Evolutionary conservation across 352 stramenopile species (phyloP), one percentile per base, ranked within the genome.

Genomic region (Globisporangium emineosum): DNA sequence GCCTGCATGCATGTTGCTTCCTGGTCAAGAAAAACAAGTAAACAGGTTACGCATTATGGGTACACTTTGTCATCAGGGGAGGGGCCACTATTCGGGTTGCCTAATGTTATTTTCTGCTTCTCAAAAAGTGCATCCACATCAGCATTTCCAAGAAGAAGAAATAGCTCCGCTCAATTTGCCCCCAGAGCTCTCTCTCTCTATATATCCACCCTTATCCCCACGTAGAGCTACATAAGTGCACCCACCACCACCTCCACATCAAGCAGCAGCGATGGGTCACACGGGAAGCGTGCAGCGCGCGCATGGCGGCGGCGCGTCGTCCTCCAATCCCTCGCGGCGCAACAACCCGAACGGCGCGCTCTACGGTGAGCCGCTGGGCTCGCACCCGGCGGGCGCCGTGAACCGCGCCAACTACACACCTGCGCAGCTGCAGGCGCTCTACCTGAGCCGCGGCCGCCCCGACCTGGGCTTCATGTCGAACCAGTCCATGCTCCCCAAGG

Each of bases 391-490:
- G 2, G 62, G 68, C n/a, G 72, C 70, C 54, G 73, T 67, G 27
- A 68, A 77, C 51, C 79, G 68, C 29, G 67, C 69, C 29, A 72
- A 82, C 62, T 94, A 93, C 81, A 93, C 87, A 37, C 83, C 81
- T 13, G 83, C 80, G 65, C 85, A 93, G 62, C 81, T 95, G 65
- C 85, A 95, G 70, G 85, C 87, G 32, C 71, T 95, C 57, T 95
- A 94, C 65, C 60, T 93, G 64, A 94, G 76, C 61, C 80, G 79
- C 52, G 82, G 84, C 1, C 76, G 87, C 2, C 83, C 85, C 0
- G 87, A 95, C 66, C 88, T 94, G 85, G 87, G 77, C 10, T 95
- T 95, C 71, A 89, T 95, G 72, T 88, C 84, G 42, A 85, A 90
- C 66, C 81, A 95, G 59, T 65, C 66, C 42, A 66, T 73, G 42